phyloP scores from a whole-genome alignment of 208 protist genomes.

The Leishmania mexicana region DNA sequence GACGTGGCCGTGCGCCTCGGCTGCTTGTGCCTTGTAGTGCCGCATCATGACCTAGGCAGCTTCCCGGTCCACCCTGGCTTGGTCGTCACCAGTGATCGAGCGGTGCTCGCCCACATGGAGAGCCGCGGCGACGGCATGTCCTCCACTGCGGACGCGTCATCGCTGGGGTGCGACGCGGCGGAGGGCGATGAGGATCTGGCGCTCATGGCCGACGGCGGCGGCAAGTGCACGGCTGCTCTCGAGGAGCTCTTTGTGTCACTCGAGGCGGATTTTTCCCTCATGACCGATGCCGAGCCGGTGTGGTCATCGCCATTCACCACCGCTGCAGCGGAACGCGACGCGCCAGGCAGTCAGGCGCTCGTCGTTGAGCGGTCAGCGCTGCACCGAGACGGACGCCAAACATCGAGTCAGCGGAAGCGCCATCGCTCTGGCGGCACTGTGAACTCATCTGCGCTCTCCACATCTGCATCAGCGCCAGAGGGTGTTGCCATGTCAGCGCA shows the following conservation, averaged over 20 bases:
- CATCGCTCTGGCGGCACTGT: not conserved
- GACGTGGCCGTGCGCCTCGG: constrained; percentile 38
- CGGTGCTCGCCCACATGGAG: constrained; percentile 6
- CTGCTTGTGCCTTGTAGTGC: constrained; percentile 36
- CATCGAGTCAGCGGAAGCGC: not conserved
- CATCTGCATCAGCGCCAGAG: not conserved
- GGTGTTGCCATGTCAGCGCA: not conserved
- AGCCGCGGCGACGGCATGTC: not conserved
- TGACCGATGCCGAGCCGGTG: not conserved
- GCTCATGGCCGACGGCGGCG: not conserved
- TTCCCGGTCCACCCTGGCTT: not conserved
- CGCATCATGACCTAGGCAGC: not conserved
- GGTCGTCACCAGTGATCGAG: constrained; percentile 8
- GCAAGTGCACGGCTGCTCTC: not conserved
- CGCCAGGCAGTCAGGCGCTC: not conserved
- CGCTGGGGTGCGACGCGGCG: not conserved
- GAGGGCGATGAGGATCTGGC: constrained; percentile 4
- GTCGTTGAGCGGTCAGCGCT: constrained; percentile 23
- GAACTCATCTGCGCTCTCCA: too few species aligned
- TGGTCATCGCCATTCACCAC: constrained; percentile 6
- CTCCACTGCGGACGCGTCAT: not conserved
- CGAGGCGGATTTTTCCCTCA: constrained; percentile 10
- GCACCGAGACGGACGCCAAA: not conserved
- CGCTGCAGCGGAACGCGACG: not conserved
- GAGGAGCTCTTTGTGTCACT: constrained; percentile 19